These are phyloP conservation scores for Cicer judaicum DNA, from an alignment of 306 rosid genomes.

Conservation along the genomic window DNA sequence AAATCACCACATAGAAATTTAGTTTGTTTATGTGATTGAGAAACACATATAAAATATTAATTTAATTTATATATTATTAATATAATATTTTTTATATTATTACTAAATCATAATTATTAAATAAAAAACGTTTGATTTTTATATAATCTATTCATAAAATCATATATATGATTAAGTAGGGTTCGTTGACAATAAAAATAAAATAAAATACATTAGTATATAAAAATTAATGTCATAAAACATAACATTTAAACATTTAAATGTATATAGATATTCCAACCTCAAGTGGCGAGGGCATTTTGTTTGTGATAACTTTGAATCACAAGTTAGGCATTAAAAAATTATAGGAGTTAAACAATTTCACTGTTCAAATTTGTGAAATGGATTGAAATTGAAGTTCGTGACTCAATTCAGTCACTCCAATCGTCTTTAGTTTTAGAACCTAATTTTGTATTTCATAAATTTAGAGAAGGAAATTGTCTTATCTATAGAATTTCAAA, in stretches of 20 bases:
- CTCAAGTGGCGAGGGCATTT: slow-evolving; percentile 48
- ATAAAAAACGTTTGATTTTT: too few species aligned
- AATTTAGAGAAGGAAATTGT: background rate
- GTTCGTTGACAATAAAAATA: too few species aligned
- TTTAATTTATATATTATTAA: too few species aligned
- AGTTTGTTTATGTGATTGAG: slow-evolving; percentile 17
- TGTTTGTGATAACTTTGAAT: slow-evolving; percentile 45
- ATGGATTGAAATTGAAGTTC: background rate
- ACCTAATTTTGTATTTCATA: background rate
- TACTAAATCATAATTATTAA: too few species aligned
- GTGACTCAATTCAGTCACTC: background rate
- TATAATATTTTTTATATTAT: too few species aligned
- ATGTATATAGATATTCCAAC: slow-evolving; percentile 28
- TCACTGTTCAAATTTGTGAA: background rate
- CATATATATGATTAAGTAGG: too few species aligned
- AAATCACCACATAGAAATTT: slow-evolving; percentile 34
- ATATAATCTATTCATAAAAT: too few species aligned
- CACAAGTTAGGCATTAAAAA: background rate
- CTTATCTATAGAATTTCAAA: background rate
- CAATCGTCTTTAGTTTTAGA: background rate
- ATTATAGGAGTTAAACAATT: background rate
- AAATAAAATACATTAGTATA: too few species aligned
- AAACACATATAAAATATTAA: background rate
- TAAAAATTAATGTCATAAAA: background rate
- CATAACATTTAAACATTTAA: background rate